Base-by-base conservation (phyloP, 495 filamentous ascomycete species). In the Saxophila tyrrhenica region DNA sequence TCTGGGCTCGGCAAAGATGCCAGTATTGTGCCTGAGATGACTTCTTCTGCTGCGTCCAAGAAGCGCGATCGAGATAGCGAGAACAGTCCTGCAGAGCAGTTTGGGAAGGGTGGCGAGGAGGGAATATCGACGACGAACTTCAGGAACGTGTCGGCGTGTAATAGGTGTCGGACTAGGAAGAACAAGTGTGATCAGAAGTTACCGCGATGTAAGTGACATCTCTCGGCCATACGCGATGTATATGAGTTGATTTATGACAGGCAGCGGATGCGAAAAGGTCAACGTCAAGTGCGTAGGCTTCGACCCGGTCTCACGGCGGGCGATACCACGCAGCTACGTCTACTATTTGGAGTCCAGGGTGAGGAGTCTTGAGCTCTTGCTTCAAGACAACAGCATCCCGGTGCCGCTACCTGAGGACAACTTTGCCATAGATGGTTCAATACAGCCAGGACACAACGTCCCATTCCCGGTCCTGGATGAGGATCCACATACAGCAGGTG, bases 61-160 rank as follows among this genome's bases (percentile, higher is more conserved):
- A 48, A 48, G n/a, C 45, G 45, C 45, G 45, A 48, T 13, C 45
- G 45, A 16, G 41, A 44, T 44, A 21, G 45, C 3, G 41, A 44
- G 7, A 21, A 44, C 20, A 21, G n/a, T 44, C 16, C 8, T 17
- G n/a, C 41, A 44, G 41, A 44, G 35, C 35, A 39, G n/a, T n/a
- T n/a, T n/a, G n/a, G n/a, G 29, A 35, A 35, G 29, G 29, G 7
- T 13, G 13, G 13, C 41, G 41, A 44, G 8, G 20, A 44, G 7
- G 15, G 16, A 5, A n/a, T 7, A 5, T 17, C 41, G 41, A 44
- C 41, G n/a, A 44, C 52, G 17, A 56, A 56, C 45, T 95, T 96
- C 68, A 84, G 90, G 61, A 95, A 95, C 67, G 91, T 97, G 56
- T 91, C 85, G 58, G 91, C 91, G 46, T 97, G 91, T 67, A 94